phyloP scores from a whole-genome alignment of 1,139 yeast genomes.

The Geotrichum macrosporum region DNA sequence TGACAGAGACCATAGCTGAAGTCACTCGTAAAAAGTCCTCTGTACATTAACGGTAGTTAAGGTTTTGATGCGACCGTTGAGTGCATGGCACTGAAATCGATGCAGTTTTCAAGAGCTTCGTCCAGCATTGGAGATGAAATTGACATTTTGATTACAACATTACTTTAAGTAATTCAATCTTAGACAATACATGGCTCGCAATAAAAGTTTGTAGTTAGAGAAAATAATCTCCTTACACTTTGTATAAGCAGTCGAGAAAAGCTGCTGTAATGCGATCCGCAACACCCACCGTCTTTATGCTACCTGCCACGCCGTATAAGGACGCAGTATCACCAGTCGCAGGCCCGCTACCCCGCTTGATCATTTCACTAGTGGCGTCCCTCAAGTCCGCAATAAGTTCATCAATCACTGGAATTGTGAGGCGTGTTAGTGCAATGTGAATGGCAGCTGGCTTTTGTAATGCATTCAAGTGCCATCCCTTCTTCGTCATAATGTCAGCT shows the following conservation, averaged over 20 bases:
- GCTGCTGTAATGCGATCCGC: conserved; percentile 75
- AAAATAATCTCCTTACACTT: conserved; percentile 33
- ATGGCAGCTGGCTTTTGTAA: conserved; percentile 87
- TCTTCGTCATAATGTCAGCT: conserved; percentile 59
- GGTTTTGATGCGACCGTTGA: too few species aligned
- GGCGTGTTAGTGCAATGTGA: conserved; percentile 79
- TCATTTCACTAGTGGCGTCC: conserved; percentile 45
- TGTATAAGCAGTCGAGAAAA: conserved; percentile 74
- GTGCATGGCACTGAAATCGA: too few species aligned
- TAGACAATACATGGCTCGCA: too few species aligned
- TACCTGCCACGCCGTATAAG: conserved; percentile 86
- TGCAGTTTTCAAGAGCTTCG: too few species aligned
- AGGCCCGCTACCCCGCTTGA: conserved; percentile 29
- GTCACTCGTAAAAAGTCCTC: too few species aligned
- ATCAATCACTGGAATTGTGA: conserved; percentile 60
- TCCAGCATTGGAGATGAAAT: too few species aligned
- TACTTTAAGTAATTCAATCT: too few species aligned
- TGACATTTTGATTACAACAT: too few species aligned
- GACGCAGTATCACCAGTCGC: conserved; percentile 62
- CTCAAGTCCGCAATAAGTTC: conserved; percentile 57
- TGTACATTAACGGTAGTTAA: too few species aligned
- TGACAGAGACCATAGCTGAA: too few species aligned
- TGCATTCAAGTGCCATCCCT: conserved; percentile 89
- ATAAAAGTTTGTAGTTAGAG: too few species aligned
- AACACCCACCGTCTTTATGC: conserved; percentile 76